Evolutionary conservation across 139 green algal genomes (phyloP), one percentile per base, ranked within the genome.

Genomic region (Volvox africanus): DNA sequence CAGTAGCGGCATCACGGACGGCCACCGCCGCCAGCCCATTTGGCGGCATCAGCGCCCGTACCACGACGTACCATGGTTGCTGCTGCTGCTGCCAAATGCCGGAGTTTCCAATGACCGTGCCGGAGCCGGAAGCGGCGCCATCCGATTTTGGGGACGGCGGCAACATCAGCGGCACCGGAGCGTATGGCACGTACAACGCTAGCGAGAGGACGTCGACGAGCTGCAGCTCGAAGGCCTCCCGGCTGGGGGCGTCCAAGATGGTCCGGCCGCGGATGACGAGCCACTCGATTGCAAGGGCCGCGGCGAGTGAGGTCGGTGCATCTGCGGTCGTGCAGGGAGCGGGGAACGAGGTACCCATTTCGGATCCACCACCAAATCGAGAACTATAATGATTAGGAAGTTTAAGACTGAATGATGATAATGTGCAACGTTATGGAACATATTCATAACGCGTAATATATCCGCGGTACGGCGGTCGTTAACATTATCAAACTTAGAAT

Each of bases 281-380:
- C 76, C 86, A 92, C 84, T 94, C 92, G 21, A 92, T 44, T 11
- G 92, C 92, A 11, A 69, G 1, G 0, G 86, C 86, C 21, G 71
- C 86, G 30, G 71, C 86, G 44, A 17, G 16, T 16, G 86, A 73
- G 0, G 71, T 82, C 19, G 86, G 2, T 5, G 71, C 44, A 19
- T 93, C 80, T 86, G 80, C 61, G 37, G 28, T 30, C 21, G 65
- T 28, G 11, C 21, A 73, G 65, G 65, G 65, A 12, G 5, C 65
- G 65, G 17, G 62, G 19, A 14, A 14, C 44, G 44, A 55, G 44
- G 44, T 55, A 9, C 44, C 44, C 44, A 55, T 14, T 55, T 9
- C 44, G 44, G 44, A 5, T 14, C 9, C 44, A 55, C 44, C 44
- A 55, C 9, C 44, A 5, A n/a, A 9, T 55, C 44, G 44, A n/a